Evolutionary conservation across 805 yeast species (phyloP), one percentile per base, ranked within the genome.

Genomic region (Metschnikowia gelsemii): DNA sequence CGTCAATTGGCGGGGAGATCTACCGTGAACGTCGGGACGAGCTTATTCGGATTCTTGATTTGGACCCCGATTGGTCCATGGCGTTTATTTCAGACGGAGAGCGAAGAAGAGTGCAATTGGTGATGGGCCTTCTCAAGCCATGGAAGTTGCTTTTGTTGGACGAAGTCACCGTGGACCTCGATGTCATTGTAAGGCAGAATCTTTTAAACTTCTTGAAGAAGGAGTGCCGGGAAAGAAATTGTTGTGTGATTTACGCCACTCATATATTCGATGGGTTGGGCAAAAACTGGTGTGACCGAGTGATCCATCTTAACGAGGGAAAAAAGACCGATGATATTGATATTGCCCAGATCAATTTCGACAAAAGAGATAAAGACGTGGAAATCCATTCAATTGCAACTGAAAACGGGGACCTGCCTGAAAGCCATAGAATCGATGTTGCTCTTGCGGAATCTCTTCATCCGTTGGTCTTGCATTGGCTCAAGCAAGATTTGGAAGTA

Each of bases 181-280:
- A 93, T 58, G 99, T 93, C 5, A 72, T 93, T 35, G 98, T 90
- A 2, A 74, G 99, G 52, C 78, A 81, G 24, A 73, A 87, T 40
- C 66, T 93, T 36, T 67, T 93, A 47, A 68, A 73, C 1, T 93
- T 87, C 58, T 68, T 93, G 52, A 75, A 73, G 50, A 57, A 64
- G n/a, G 99, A 93, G 59, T 87, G 96, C 4, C 69, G 67, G 35
- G 58, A 66, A 0, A 72, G 98, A 45, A 64, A 74, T 14, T 81
- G 95, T 46, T 80, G 89, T 35, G 87, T 93, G 26, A 80, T 91
- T 3, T 93, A 93, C 59, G 93, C 98, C 2, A 93, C 99, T 0
- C 99, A 93, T 57, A 93, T 93, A 35, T 93, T 93, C 62, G 99
- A 93, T 56, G 99, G 99, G 0, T 74, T 93, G 43, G 88, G 87